Conservation (phyloP, 805 yeast genomes). For the Zygosaccharomyces bailii region DNA sequence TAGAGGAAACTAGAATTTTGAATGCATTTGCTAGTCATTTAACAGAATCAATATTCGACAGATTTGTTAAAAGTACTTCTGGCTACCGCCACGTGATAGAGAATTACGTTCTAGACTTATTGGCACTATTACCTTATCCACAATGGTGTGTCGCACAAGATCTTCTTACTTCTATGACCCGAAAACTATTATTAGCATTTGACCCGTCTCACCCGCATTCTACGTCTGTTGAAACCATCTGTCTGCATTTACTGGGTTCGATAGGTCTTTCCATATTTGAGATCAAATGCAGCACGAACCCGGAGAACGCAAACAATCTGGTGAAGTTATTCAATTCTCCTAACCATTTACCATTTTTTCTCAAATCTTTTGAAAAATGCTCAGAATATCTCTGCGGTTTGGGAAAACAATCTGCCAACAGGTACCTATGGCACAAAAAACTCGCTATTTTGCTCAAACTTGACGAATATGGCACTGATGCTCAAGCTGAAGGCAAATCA, state of each 20-base stretch:
- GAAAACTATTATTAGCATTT: constrained; percentile 41
- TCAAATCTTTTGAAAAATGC: constrained; percentile 19
- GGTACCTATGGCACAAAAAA: constrained; percentile 23
- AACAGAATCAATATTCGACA: constrained; percentile 24
- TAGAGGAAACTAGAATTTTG: constrained; percentile 2
- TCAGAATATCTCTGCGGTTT: neutral
- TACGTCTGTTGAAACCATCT: constrained; percentile 45
- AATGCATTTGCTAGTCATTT: constrained; percentile 23
- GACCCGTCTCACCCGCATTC: constrained; percentile 38
- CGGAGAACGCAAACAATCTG: constrained; percentile 20
- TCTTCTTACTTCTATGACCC: constrained; percentile 45
- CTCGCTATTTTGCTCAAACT: constrained; percentile 16
- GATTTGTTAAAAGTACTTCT: constrained; percentile 29
- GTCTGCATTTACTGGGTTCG: constrained; percentile 58
- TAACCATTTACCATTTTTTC: constrained; percentile 18
- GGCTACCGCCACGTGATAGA: constrained; percentile 45
- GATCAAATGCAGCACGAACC: constrained; percentile 20
- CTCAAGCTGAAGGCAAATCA: neutral
- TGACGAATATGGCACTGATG: constrained; percentile 16
- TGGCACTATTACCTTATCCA: constrained; percentile 47
- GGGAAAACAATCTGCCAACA: constrained; percentile 7
- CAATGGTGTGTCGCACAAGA: constrained; percentile 62
- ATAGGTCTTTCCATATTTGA: constrained; percentile 52
- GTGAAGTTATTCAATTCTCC: constrained; percentile 28
- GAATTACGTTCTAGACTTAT: constrained; percentile 53